These are phyloP conservation scores for Hymenochaete sp. DNA, from an alignment of 1,284 basidiomycete species.

Conservation along the genomic window DNA sequence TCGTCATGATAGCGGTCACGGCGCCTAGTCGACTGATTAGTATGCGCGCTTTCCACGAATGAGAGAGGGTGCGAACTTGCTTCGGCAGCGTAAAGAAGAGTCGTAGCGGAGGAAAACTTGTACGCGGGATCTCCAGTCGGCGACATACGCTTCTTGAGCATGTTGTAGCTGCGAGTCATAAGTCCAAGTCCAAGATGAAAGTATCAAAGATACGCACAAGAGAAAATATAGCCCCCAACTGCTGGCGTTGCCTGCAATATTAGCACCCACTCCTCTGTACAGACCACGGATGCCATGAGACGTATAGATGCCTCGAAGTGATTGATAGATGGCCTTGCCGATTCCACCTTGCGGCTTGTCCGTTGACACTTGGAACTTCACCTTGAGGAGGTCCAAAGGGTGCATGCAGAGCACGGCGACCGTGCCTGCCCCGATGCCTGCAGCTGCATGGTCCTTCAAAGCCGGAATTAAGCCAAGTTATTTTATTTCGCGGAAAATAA, in stretches of 20 bases:
- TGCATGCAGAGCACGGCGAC: conserved; percentile 96
- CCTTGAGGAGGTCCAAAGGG: conserved; percentile 93
- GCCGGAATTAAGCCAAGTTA: not conserved
- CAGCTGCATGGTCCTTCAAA: conserved; percentile 81
- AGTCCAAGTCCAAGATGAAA: conserved; percentile 9
- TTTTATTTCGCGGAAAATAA: conserved; percentile 6
- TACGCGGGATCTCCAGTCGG: conserved; percentile 48
- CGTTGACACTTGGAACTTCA: conserved; percentile 90
- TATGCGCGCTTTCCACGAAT: conserved; percentile 7
- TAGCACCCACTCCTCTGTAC: conserved; percentile 86
- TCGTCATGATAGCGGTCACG: conserved; percentile 89
- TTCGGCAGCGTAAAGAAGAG: conserved; percentile 88
- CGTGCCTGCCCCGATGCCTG: conserved; percentile 89
- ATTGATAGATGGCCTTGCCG: conserved; percentile 72
- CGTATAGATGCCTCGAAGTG: conserved; percentile 67
- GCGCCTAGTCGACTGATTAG: conserved; percentile 51
- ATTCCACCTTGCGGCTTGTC: conserved; percentile 51
- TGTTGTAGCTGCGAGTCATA: conserved; percentile 67
- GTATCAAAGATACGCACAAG: conserved; percentile 56
- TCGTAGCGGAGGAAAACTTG: conserved; percentile 67
- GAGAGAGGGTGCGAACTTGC: conserved; percentile 64
- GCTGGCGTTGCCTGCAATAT: conserved; percentile 92
- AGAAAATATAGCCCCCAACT: conserved; percentile 98
- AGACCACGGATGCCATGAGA: conserved; percentile 79
- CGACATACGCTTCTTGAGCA: conserved; percentile 67